These are phyloP conservation scores for Aspergillus ellipticus DNA, from an alignment of 495 filamentous ascomycete species.

Conservation along the genomic window DNA sequence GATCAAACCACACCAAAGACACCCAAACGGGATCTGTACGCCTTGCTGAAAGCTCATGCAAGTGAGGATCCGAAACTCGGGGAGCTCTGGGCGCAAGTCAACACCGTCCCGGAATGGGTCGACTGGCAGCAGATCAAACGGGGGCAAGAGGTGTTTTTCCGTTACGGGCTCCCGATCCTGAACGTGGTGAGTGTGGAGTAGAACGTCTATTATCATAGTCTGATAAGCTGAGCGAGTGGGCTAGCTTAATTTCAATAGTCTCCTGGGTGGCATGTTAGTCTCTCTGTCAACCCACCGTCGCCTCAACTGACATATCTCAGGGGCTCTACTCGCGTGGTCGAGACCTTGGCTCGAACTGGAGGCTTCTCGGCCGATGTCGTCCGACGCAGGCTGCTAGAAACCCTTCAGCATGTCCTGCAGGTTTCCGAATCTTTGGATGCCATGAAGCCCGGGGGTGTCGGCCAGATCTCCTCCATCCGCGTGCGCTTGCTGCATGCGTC, in stretches of 20 bases:
- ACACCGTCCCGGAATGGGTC: constrained; percentile 72
- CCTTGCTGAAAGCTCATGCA: constrained; percentile 55
- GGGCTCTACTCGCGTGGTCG: constrained; percentile 60
- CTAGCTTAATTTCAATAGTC: constrained; percentile 38
- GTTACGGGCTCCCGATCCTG: constrained; percentile 68
- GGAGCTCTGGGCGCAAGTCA: constrained; percentile 64
- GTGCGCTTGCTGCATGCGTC: constrained; percentile 72
- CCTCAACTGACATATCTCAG: constrained; percentile 19
- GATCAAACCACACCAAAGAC: constrained; percentile 17
- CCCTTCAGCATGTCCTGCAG: constrained; percentile 71
- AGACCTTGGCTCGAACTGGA: constrained; percentile 73
- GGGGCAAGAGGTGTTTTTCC: constrained; percentile 59
- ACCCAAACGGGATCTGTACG: constrained; percentile 56
- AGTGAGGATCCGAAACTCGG: constrained; percentile 53
- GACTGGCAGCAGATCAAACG: constrained; percentile 75
- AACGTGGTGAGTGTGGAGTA: constrained; percentile 27
- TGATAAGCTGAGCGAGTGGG: not conserved
- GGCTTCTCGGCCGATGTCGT: constrained; percentile 71
- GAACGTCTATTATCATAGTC: not conserved
- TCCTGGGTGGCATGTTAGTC: constrained; percentile 39
- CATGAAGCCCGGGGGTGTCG: constrained; percentile 65
- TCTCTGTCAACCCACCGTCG: not conserved
- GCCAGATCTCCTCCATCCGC: constrained; percentile 64
- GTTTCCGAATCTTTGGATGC: constrained; percentile 61
- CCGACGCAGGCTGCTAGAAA: constrained; percentile 67